Percentiles rank a stretch among this genome's conserved stretches.
These are phyloP conservation scores for Hypocreales sp. DNA, from an alignment of 2,329 filamentous ascomycete species.

Conservation along the genomic window DNA sequence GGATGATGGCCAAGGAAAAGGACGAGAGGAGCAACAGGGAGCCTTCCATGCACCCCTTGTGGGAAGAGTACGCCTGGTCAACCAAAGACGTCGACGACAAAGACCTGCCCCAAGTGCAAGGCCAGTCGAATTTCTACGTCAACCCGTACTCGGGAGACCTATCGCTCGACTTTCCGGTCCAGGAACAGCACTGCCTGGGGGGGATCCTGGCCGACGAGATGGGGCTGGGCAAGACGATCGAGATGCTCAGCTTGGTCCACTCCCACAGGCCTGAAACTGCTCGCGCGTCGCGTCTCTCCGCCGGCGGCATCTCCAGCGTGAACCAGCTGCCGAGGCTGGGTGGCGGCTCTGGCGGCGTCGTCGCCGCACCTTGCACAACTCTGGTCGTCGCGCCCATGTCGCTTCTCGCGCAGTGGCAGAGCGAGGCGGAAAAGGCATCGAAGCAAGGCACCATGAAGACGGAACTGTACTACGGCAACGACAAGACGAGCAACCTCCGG, in stretches of 20 bases:
- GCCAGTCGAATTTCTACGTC: conserved; percentile 70
- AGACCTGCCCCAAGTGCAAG: conserved; percentile 48
- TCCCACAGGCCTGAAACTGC: conserved; percentile 52
- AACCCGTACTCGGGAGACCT: conserved; percentile 95
- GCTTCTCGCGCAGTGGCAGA: conserved; percentile 90
- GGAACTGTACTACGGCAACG: conserved; percentile 81
- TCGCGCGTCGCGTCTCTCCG: conserved; percentile 17
- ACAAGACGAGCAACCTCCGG: conserved; percentile 68
- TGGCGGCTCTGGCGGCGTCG: conserved; percentile 37
- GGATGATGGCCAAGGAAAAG: conserved; percentile 93
- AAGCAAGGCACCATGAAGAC: conserved; percentile 67
- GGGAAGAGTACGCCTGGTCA: conserved; percentile 93
- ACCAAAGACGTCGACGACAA: conserved; percentile 74
- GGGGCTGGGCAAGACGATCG: conserved; percentile 95
- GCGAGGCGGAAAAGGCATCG: conserved; percentile 84
- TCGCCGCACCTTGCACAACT: conserved; percentile 72
- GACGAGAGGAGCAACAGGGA: conserved; percentile 57
- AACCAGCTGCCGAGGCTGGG: conserved; percentile 48
- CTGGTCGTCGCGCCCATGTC: conserved; percentile 96
- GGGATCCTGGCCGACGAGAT: conserved; percentile 94
- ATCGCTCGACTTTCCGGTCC: conserved; percentile 77
- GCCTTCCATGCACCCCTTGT: conserved; percentile 85
- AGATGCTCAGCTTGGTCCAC: conserved; percentile 91
- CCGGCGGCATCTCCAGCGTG: conserved; percentile 24
- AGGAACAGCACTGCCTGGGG: conserved; percentile 88